Base-by-base conservation (phyloP, 495 filamentous ascomycete genomes). In the Hypoxylon perforatum region DNA sequence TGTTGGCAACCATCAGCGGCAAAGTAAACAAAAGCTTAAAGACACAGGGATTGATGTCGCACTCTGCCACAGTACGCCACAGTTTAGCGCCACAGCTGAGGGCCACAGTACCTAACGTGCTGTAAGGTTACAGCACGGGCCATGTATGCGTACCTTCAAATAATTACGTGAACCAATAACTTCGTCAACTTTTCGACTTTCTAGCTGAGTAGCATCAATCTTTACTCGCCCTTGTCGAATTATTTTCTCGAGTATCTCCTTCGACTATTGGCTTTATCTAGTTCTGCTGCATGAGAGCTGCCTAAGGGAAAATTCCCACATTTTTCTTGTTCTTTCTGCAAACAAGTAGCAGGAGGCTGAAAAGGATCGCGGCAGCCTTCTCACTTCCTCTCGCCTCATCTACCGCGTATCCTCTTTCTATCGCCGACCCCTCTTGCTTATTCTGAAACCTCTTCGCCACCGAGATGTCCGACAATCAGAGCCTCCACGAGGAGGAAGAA, bases 381-480 rank as follows among this genome's bases (percentile, higher is more conserved):
- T 23, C 54, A 47, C 22, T 52, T 56, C 50, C 18, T 28, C n/a
- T 12, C 28, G 17, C 10, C 41, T 35, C 12, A 18, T 57, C 19
- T 12, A 17, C 15, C 38, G 7, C 38, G 7, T 10, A n/a, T 12
- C 36, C 11, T 22, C 59, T 21, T 44, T 44, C 41, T 44, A 15
- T 8, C 17, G 11, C 41, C 36, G 15, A n/a, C n/a, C n/a, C n/a
- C n/a, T n/a, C n/a, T n/a, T n/a, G n/a, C n/a, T n/a, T n/a, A n/a
- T n/a, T n/a, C n/a, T n/a, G n/a, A n/a, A n/a, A n/a, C n/a, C n/a
- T 39, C 15, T 39, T 14, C 15, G 3, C 30, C 49, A 1, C 2
- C 60, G 18, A 57, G 58, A 85, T 85, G 83, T 83, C 81, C 14
- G 80, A 84, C 65, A 54, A 54, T n/a, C 70, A 73, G 18, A 62